Conservation (phyloP, 2,329 filamentous ascomycete genomes). For the Colletotrichum higginsianum region DNA sequence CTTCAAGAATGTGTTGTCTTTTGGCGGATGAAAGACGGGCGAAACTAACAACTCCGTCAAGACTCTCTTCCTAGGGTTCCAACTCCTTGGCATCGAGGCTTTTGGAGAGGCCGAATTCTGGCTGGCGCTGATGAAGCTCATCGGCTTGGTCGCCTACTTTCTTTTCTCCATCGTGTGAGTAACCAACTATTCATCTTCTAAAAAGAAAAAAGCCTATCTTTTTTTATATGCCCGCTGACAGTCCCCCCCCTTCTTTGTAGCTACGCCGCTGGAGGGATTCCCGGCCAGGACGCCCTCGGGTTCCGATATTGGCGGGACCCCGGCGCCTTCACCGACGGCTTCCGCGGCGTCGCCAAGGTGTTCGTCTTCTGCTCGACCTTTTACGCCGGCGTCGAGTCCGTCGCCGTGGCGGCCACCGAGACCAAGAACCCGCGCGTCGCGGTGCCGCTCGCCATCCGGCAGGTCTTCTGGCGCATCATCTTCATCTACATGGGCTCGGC, state of each 20-base stretch:
- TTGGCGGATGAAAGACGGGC: no score
- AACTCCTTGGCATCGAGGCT: slow-evolving; percentile 79
- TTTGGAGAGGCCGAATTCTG: slow-evolving; percentile 88
- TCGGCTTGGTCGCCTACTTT: slow-evolving; percentile 79
- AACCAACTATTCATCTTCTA: neutral
- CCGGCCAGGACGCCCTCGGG: slow-evolving; percentile 71
- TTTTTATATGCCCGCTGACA: no score
- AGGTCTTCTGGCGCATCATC: slow-evolving; percentile 74
- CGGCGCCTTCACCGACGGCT: slow-evolving; percentile 78
- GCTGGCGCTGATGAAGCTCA: slow-evolving; percentile 80
- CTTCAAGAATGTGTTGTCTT: no score
- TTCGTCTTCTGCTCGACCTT: slow-evolving; percentile 80
- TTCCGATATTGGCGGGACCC: slow-evolving; percentile 81
- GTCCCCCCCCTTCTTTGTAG: slow-evolving; percentile 43
- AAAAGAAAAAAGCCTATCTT: no score
- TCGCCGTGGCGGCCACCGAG: slow-evolving; percentile 75
- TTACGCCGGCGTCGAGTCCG: slow-evolving; percentile 76
- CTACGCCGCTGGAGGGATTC: slow-evolving; percentile 77
- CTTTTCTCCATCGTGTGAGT: slow-evolving; percentile 77
- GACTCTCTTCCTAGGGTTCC: slow-evolving; percentile 75
- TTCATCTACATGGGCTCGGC: slow-evolving; percentile 79
- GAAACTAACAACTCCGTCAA: slow-evolving; percentile 30
- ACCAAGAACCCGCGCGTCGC: slow-evolving; percentile 71
- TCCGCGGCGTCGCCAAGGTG: slow-evolving; percentile 75
- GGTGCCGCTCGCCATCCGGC: slow-evolving; percentile 71